Evolutionary conservation across 2,329 filamentous ascomycete genomes (phyloP).

Genomic region (Boeremia exigua): DNA sequence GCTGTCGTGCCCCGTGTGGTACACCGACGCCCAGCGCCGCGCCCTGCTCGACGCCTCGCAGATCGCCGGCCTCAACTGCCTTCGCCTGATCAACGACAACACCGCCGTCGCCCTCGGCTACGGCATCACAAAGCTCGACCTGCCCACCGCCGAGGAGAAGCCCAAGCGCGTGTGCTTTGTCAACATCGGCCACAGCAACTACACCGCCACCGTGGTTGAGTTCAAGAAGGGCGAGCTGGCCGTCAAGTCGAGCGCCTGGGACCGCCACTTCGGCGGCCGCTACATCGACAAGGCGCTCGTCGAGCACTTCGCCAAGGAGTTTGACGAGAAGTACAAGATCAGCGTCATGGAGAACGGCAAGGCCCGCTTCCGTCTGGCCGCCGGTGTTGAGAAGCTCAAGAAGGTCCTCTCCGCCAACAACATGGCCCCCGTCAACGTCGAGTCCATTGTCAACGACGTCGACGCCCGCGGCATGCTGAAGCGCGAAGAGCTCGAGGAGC

Average conservation of each 20-base stretch:
- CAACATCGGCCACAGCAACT: conserved; percentile 96
- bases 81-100: conserved; percentile 96
- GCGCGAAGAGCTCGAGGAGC: conserved; percentile 89
- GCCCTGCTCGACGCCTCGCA: conserved; percentile 89
- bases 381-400: conserved; percentile 96
- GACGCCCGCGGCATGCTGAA: conserved; percentile 90
- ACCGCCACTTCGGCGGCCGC: conserved; percentile 95
- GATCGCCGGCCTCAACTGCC: conserved; percentile 88
- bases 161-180: conserved; percentile 89
- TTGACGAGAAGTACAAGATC: conserved; percentile 97
- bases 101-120: conserved; percentile 95
- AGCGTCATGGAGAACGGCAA: conserved; percentile 91
- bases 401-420: conserved; percentile 97
- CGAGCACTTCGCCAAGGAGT: conserved; percentile 93
- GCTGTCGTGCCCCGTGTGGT: conserved; percentile 94
- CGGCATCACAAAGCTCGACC: conserved; percentile 96
- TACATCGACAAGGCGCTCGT: conserved; percentile 96
- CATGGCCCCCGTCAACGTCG: conserved; percentile 90
- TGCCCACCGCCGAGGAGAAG: conserved; percentile 87
- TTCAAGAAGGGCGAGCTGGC: conserved; percentile 96
- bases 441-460: conserved; percentile 97
- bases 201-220: conserved; percentile 91
- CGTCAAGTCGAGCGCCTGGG: conserved; percentile 90
- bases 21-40: conserved; percentile 91
- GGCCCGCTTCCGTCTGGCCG: conserved; percentile 83